A percentile compares a stretch with the other conserved stretches of the same genome.
Conservation (phyloP, 768 basidiomycete genomes). For the Termitomyces sp. region DNA sequence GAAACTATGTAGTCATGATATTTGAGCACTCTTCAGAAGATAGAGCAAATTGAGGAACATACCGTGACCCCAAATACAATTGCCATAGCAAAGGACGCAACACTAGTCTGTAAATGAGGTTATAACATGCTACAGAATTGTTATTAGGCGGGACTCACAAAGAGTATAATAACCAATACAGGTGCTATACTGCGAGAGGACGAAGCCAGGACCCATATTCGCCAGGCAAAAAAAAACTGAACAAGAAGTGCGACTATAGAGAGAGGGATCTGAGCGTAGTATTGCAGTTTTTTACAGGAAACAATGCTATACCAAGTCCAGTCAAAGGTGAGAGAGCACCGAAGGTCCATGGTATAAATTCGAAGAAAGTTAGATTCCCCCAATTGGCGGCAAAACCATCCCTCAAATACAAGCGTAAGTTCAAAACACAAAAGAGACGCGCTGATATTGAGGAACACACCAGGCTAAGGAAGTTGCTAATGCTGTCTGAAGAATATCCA, state of each 20-base stretch:
- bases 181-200: background rate
- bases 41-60: background rate
- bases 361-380: too few species aligned
- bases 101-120: background rate
- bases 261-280: background rate
- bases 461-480: too few species aligned
- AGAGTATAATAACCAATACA: background rate
- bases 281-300: too few species aligned
- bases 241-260: background rate
- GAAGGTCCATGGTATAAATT: too few species aligned
- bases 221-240: background rate
- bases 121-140: background rate
- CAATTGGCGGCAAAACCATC: too few species aligned
- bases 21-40: background rate
- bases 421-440: too few species aligned
- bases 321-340: background rate
- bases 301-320: too few species aligned
- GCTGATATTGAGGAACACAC: too few species aligned
- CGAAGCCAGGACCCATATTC: background rate
- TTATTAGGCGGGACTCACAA: background rate
- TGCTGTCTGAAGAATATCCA: too few species aligned
- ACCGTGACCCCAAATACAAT: background rate
- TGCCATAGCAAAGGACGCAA: background rate
- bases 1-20: background rate
- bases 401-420: too few species aligned